Evolutionary conservation across 768 basidiomycete species (phyloP).

Genomic region (Auricularia auricula-judae): DNA sequence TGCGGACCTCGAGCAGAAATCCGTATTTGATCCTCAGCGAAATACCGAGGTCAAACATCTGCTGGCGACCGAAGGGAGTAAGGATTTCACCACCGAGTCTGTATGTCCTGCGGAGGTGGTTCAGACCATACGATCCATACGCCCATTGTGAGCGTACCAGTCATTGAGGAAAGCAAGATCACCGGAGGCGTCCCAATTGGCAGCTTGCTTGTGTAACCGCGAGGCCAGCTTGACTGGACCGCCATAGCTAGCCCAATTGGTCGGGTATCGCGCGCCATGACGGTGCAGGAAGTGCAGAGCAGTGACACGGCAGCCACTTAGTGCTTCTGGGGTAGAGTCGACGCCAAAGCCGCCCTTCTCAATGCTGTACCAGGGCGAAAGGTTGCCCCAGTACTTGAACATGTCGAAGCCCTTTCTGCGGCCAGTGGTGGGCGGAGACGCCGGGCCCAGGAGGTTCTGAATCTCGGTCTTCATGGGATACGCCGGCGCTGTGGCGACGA

Average conservation of each 20-base stretch:
- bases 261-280: constrained; percentile 62
- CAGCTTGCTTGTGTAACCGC: neutral
- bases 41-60: constrained; percentile 30
- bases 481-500: constrained; percentile 14
- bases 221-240: constrained; percentile 8
- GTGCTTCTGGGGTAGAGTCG: constrained; percentile 58
- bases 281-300: constrained; percentile 73
- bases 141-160: constrained; percentile 31
- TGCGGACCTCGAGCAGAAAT: constrained; percentile 47
- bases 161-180: constrained; percentile 25
- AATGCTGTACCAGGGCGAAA: constrained; percentile 80
- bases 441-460: constrained; percentile 12
- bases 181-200: constrained; percentile 14
- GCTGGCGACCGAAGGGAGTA: constrained; percentile 27
- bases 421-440: constrained; percentile 6
- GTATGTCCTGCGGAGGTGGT: constrained; percentile 51
- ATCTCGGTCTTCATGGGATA: constrained; percentile 64
- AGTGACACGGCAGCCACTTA: constrained; percentile 57
- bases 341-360: constrained; percentile 54
- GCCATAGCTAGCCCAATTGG: constrained; percentile 9
- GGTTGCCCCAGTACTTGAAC: constrained; percentile 73
- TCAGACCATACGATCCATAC: neutral
- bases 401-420: constrained; percentile 43
- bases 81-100: constrained; percentile 72
- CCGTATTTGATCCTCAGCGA: constrained; percentile 49